Base-by-base conservation (phyloP, 805 yeast genomes). In the Schwanniomyces vanrijiae region DNA sequence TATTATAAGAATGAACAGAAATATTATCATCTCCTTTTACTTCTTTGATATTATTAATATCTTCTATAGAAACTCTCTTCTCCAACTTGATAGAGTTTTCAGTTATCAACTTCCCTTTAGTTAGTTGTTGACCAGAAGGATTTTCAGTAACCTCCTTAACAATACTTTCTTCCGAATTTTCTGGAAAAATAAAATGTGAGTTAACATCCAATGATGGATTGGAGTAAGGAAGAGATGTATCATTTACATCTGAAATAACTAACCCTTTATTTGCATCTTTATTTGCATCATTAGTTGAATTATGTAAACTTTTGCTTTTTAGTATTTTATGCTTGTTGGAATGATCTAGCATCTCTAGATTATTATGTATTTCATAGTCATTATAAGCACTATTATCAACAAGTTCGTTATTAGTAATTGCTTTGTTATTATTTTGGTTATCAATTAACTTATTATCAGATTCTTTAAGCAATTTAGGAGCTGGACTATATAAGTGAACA, bases 161-260 rank as follows among this genome's bases (percentile, higher is more conserved):
- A 11, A 20, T 20, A 19, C 39, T 37, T 20, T 25, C 25, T 19
- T 22, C 35, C 5, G 20, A 8, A 14, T 38, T 40, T 20, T 26
- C 46, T 9, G 71, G 71, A 48, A 68, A 68, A 42, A 52, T 62
- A 53, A 68, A 68, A 19, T 58, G 52, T 4, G 69, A 59, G 37
- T 56, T 65, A 8, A 66, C 71, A 48, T 60, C 60, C 31, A 54
- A 38, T 4, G 58, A 52, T n/a, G 14, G 11, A 19, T 44, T 40
- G 9, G 41, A 31, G 35, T 16, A 14, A 16, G 20, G 29, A 9
- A 26, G n/a, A 26, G 41, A 38, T 14, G 14, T 19, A 24, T 19
- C 20, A 13, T 9, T 38, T n/a, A 24, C 24, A 13, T 24, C 21
- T 6, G 19, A 9, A 37, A 6, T 11, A 9, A 5, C 16, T n/a